A percentile compares a stretch with the other conserved stretches of the same genome.
Evolutionary conservation across 768 basidiomycete species (phyloP).

Genomic region (Collybiopsis confluens): DNA sequence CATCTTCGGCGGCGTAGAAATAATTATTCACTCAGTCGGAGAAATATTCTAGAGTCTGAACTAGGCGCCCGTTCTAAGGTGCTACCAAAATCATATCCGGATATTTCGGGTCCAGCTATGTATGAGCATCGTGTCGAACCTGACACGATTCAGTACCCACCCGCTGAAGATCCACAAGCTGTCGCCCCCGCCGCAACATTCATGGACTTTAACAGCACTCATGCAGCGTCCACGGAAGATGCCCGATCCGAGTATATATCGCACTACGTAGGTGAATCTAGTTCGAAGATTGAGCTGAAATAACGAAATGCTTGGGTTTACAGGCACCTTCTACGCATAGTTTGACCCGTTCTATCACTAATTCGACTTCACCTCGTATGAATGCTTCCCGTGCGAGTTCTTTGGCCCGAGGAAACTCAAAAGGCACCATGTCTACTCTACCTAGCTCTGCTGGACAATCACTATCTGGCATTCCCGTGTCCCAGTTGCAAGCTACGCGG

Average conservation of each 20-base stretch:
- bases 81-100: neutral
- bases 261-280: neutral
- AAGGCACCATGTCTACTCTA: constrained; percentile 5
- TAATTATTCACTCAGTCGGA: neutral
- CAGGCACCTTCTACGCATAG: neutral
- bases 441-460: constrained; percentile 14
- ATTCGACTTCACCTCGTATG: constrained; percentile 10
- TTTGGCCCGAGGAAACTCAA: neutral
- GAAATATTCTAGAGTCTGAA: neutral
- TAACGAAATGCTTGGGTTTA: neutral
- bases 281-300: neutral
- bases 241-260: neutral
- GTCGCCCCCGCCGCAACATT: neutral
- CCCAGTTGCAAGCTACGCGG: constrained; percentile 13
- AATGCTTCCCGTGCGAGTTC: neutral
- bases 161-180: neutral
- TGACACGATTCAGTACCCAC: neutral
- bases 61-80: neutral
- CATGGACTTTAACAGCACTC: neutral
- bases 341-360: neutral
- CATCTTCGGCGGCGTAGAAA: constrained; percentile 13
- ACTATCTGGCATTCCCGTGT: constrained; percentile 9
- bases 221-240: neutral
- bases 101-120: constrained; percentile 1
- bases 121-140: neutral